phyloP scores from a whole-genome alignment of 1,139 yeast species.

The Geotrichum europaeum region DNA sequence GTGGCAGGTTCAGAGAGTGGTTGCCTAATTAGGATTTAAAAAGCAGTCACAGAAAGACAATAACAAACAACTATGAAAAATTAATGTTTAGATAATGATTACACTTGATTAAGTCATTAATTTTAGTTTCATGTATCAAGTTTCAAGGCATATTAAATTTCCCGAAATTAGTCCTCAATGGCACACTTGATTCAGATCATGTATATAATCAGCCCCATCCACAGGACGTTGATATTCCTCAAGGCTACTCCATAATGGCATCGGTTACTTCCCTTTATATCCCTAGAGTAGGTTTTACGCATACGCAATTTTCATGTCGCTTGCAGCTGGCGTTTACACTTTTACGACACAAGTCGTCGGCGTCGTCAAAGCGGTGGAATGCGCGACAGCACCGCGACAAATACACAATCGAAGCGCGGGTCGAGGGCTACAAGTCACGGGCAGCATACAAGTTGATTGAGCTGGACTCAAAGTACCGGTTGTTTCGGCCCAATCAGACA shows the following conservation, averaged over 20 bases:
- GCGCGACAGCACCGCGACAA: constrained; percentile 60
- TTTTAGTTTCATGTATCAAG: neutral
- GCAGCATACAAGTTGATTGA: constrained; percentile 80
- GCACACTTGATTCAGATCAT: neutral
- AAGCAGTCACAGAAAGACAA: neutral
- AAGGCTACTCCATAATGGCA: neutral
- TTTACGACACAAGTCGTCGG: constrained; percentile 6
- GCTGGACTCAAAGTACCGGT: constrained; percentile 54
- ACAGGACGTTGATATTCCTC: neutral
- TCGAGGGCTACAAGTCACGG: constrained; percentile 61
- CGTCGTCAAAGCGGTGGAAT: constrained; percentile 70
- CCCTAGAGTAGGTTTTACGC: neutral
- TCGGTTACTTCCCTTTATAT: neutral
- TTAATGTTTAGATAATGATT: neutral
- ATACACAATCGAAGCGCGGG: constrained; percentile 60
- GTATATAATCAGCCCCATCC: neutral
- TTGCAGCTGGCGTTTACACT: neutral
- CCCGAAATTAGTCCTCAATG: neutral
- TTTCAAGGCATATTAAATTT: neutral
- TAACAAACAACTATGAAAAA: neutral
- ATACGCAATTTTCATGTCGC: neutral
- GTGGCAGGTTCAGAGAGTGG: neutral
- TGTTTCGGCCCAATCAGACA: constrained; percentile 52
- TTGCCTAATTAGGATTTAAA: neutral
- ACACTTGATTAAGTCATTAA: neutral